Evolutionary conservation across 345 rosid genomes (phyloP).

Genomic region (Tarenaya hassleriana): DNA sequence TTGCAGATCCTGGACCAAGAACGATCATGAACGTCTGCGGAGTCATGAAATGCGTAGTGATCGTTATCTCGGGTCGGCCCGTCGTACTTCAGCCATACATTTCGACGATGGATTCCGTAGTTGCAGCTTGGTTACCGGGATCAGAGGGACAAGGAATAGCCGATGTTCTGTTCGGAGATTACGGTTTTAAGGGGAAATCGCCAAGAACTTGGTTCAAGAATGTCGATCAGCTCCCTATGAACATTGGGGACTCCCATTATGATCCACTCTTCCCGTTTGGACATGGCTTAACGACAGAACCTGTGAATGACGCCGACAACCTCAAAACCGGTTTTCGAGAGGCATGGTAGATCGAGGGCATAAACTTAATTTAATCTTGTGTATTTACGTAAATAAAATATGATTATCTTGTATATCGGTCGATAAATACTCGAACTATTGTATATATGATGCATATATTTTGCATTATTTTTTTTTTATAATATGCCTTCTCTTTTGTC

Average conservation of each 20-base stretch:
- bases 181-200: constrained; percentile 62
- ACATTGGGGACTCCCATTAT: constrained; percentile 52
- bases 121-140: constrained; percentile 88
- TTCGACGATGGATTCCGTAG: constrained; percentile 43
- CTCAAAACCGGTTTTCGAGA: too few species aligned
- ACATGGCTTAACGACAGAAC: constrained; percentile 38
- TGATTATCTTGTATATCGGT: too few species aligned
- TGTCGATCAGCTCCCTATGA: constrained; percentile 66
- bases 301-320: too few species aligned
- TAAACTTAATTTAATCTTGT: too few species aligned
- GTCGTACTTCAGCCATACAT: constrained; percentile 53
- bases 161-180: constrained; percentile 71
- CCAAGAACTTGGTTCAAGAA: constrained; percentile 65
- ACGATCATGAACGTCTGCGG: constrained; percentile 48
- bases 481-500: too few species aligned
- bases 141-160: constrained; percentile 80
- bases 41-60: constrained; percentile 52
- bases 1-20: constrained; percentile 45
- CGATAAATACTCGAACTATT: too few species aligned
- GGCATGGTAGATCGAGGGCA: too few species aligned
- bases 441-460: too few species aligned
- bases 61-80: constrained; percentile 62
- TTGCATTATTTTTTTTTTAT: too few species aligned
- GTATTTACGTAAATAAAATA: too few species aligned
- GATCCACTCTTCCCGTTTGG: constrained; percentile 63